Evolutionary conservation across 768 basidiomycete species (phyloP).

Genomic region (Kwoniella shandongensis): DNA sequence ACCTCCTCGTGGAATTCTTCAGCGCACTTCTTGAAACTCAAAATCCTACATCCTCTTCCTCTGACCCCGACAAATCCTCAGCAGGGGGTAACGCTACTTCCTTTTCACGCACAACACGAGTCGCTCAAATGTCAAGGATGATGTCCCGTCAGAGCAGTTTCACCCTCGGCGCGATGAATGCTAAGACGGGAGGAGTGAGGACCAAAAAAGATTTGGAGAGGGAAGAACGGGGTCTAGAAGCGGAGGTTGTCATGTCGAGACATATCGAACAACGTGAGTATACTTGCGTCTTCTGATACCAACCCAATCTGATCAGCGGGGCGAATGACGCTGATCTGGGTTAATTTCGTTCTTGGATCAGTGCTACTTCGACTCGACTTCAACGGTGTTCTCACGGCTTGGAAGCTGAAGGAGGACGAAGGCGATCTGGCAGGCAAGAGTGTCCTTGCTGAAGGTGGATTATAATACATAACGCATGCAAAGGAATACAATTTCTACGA

Average conservation of each 20-base stretch:
- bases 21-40: slow-evolving; percentile 74
- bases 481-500: neutral
- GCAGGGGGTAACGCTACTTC: slow-evolving; percentile 58
- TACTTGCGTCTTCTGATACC: too few relatives aligned
- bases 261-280: slow-evolving; percentile 68
- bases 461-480: neutral
- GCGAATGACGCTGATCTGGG: neutral
- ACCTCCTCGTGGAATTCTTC: slow-evolving; percentile 72
- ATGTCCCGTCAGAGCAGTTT: slow-evolving; percentile 34
- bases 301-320: too few relatives aligned
- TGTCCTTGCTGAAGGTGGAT: slow-evolving; percentile 30
- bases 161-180: slow-evolving; percentile 48
- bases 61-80: slow-evolving; percentile 57
- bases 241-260: slow-evolving; percentile 69
- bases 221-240: slow-evolving; percentile 60
- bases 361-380: slow-evolving; percentile 79
- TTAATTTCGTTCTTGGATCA: slow-evolving; percentile 2
- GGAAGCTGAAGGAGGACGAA: slow-evolving; percentile 31
- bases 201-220: slow-evolving; percentile 55
- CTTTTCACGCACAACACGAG: slow-evolving; percentile 27
- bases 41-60: slow-evolving; percentile 66
- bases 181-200: slow-evolving; percentile 34
- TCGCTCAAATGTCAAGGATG: slow-evolving; percentile 24
- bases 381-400: slow-evolving; percentile 56
- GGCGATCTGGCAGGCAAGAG: slow-evolving; percentile 2